Base-by-base conservation (phyloP, 2,329 filamentous ascomycete species). In the Balansia obtecta region DNA sequence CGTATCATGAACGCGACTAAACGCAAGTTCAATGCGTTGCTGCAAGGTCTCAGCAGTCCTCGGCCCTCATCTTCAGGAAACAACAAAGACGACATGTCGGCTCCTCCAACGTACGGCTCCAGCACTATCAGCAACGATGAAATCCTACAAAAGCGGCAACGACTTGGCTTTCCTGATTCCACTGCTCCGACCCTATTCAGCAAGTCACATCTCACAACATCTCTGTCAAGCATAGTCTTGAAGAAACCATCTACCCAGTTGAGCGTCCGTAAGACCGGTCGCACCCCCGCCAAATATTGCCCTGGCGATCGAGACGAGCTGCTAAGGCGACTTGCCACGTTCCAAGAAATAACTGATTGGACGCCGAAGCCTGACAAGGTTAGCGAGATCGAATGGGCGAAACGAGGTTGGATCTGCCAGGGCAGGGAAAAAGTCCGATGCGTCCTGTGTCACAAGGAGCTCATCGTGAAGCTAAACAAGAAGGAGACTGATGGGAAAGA, bases 361-460 rank as follows among this genome's bases (percentile, higher is more conserved):
- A 85, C 86, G n/a, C 86, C 88, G 0, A 97, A 97, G 64, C 90
- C 93, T 0, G 80, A 90, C 48, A 75, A 74, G 34, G 83, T 97
- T 58, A 88, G 82, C 62, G 93, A 97, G 68, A 82, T 96, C 8
- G 85, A 89, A 64, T 98, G 93, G 93, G 90, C 90, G 0, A 95
- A 91, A 71, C 74, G 86, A 52, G 91, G 91, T 1, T 98, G 93
- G 91, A 75, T 84, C 4, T 96, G 91, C 60, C 81, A 85, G 44
- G 85, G 85, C 58, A 82, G 82, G 56, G 89, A 95, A 66, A 86
- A 86, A 4, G 88, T 97, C 15, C 80, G 82, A 16, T 98, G 93
- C 64, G 83, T 85, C 40, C 80, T 90, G 2, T 98, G 93, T 61
- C 84, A 85, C 61, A 84, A 85, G 59, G 86, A 94, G 58, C 74